A percentile compares a stretch with the other conserved stretches of the same genome.
These are phyloP conservation scores for Quercus suber DNA, from an alignment of 306 rosid species.

Conservation along the genomic window DNA sequence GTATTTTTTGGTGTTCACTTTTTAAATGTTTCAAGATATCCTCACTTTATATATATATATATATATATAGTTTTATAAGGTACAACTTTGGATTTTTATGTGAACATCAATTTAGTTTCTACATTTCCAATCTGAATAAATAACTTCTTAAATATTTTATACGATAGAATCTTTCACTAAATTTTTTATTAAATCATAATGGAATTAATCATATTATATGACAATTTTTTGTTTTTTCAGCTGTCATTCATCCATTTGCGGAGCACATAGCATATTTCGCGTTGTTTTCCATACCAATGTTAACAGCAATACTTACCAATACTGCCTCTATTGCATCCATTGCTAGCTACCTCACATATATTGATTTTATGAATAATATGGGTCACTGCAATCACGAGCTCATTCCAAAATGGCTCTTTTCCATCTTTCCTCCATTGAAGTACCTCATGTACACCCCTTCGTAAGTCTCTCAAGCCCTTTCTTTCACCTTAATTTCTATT, in stretches of 20 bases:
- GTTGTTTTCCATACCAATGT: conserved; percentile 32
- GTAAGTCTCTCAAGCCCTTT: background rate
- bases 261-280: conserved; percentile 36
- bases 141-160: too few species aligned
- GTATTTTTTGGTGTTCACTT: too few species aligned
- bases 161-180: too few species aligned
- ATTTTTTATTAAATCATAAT: too few species aligned
- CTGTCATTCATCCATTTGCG: conserved; percentile 53
- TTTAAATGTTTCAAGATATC: too few species aligned
- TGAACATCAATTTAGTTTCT: too few species aligned
- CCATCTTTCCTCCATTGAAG: conserved; percentile 46
- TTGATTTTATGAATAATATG: conserved; percentile 53
- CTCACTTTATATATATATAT: background rate
- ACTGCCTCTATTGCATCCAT: conserved; percentile 10
- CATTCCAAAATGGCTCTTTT: conserved; percentile 38
- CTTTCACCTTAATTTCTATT: background rate
- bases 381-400: conserved; percentile 53
- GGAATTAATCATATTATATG: too few species aligned
- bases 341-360: conserved; percentile 15
- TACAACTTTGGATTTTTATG: too few species aligned
- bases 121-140: too few species aligned
- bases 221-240: conserved; percentile 9
- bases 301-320: background rate
- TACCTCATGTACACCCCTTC: conserved; percentile 43
- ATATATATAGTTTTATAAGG: too few species aligned